These are phyloP conservation scores for Physaria fendleri DNA, from an alignment of 345 rosid species.

Conservation along the genomic window DNA sequence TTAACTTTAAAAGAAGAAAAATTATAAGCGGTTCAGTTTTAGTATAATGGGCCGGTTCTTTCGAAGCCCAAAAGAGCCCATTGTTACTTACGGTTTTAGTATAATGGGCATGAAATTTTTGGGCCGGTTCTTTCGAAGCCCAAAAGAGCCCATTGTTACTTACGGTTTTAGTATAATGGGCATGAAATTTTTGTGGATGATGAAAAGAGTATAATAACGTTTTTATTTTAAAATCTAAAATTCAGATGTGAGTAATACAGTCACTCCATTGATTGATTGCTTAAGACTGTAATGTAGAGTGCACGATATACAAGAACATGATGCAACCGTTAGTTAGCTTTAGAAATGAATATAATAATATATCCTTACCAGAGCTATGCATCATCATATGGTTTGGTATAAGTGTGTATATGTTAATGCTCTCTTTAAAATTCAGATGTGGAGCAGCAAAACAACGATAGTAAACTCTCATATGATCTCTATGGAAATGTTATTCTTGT, in stretches of 20 bases:
- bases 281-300: neutral
- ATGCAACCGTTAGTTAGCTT: constrained; percentile 13
- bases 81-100: neutral
- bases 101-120: neutral
- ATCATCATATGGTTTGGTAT: too few species aligned
- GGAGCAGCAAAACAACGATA: constrained; percentile 45
- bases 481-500: constrained; percentile 40
- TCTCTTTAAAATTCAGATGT: constrained; percentile 37
- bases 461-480: constrained; percentile 45
- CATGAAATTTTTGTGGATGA: neutral
- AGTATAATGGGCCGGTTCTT: neutral
- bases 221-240: neutral
- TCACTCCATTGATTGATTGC: neutral
- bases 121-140: too few species aligned
- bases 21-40: neutral
- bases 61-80: neutral
- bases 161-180: neutral
- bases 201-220: neutral
- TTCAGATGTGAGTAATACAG: constrained; percentile 38
- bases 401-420: constrained; percentile 1
- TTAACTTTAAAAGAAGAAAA: too few species aligned
- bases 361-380: too few species aligned
- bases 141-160: neutral
- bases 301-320: neutral
- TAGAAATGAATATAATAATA: too few species aligned